Conservation (phyloP, 2,329 filamentous ascomycete genomes). For the Thelonectria blattea region DNA sequence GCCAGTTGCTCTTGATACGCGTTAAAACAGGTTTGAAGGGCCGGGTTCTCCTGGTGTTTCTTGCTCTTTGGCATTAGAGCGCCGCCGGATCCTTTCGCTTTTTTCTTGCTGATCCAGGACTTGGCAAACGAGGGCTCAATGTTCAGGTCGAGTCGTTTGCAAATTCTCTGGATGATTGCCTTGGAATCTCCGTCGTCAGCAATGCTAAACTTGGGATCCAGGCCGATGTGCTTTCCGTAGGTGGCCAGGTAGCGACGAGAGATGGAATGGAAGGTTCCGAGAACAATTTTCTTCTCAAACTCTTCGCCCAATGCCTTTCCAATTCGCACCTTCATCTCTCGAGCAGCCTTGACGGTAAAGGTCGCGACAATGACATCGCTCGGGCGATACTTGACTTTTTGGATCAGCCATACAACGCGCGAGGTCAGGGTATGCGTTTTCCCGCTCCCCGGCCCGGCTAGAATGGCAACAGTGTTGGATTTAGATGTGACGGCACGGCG, state of each 20-base stretch:
- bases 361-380: conserved; percentile 94
- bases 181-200: conserved; percentile 83
- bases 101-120: conserved; percentile 75
- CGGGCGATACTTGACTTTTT: conserved; percentile 73
- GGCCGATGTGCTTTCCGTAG: conserved; percentile 84
- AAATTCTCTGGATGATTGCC: conserved; percentile 80
- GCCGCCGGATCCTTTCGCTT: conserved; percentile 60
- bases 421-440: conserved; percentile 97
- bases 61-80: conserved; percentile 47
- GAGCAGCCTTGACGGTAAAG: conserved; percentile 94
- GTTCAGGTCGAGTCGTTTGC: conserved; percentile 72
- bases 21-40: conserved; percentile 71
- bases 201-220: conserved; percentile 86
- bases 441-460: conserved; percentile 74
- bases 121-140: conserved; percentile 76
- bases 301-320: conserved; percentile 79
- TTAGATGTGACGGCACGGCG: conserved; percentile 60
- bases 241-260: conserved; percentile 80
- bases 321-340: conserved; percentile 91
- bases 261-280: conserved; percentile 96
- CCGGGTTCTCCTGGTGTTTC: conserved; percentile 51
- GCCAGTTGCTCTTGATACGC: conserved; percentile 81
- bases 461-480: conserved; percentile 65
- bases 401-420: conserved; percentile 86
- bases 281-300: conserved; percentile 75